phyloP scores from a whole-genome alignment of 768 basidiomycete species.

The Holtermannia corniformis region DNA sequence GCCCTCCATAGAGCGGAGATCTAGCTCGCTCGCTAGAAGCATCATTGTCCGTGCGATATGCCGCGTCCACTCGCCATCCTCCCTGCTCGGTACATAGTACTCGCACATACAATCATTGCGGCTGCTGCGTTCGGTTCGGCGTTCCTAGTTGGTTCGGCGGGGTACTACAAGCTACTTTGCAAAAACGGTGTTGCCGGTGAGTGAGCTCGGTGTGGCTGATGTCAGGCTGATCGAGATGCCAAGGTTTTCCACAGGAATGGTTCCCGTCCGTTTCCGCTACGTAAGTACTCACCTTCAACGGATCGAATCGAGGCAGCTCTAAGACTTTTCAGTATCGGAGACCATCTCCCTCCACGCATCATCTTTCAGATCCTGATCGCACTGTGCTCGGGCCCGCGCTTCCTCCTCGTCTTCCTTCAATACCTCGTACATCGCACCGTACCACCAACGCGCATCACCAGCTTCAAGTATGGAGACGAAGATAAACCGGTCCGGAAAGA shows the following conservation, averaged over 20 bases:
- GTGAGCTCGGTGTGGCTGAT: conserved; percentile 25
- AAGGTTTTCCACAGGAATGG: conserved; percentile 78
- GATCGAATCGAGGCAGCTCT: not conserved
- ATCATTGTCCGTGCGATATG: no score
- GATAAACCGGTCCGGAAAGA: not conserved
- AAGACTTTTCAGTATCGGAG: conserved; percentile 58
- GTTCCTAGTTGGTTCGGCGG: conserved; percentile 53
- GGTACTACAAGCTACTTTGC: conserved; percentile 77
- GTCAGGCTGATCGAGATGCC: not conserved
- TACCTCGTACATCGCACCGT: conserved; percentile 26
- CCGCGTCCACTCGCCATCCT: conserved; percentile 29
- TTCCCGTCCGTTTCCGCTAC: conserved; percentile 63
- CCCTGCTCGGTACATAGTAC: conserved; percentile 52
- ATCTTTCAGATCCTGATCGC: conserved; percentile 83
- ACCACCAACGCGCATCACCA: conserved; percentile 14
- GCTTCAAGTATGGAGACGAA: conserved; percentile 39
- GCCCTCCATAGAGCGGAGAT: no score
- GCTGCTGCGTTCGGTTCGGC: conserved; percentile 57
- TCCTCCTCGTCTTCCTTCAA: conserved; percentile 36
- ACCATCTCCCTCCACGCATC: conserved; percentile 70
- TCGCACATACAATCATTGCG: conserved; percentile 58
- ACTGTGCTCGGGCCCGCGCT: conserved; percentile 70
- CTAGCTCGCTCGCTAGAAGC: no score
- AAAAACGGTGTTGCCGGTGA: conserved; percentile 57
- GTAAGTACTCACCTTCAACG: conserved; percentile 9